Conservation (phyloP, 306 rosid species). For the Psophocarpus tetragonolobus region DNA sequence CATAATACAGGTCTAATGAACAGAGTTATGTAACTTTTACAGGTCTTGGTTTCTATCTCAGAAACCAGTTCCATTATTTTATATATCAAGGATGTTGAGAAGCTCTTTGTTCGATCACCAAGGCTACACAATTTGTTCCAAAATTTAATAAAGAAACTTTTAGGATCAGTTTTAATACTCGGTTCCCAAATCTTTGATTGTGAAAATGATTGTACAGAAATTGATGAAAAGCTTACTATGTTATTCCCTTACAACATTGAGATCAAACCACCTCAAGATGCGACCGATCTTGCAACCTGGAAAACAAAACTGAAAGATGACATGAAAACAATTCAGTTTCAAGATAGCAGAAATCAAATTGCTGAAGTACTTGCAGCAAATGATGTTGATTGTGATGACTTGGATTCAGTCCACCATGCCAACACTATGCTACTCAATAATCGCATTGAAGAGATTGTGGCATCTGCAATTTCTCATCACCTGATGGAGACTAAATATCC, state of each 20-base stretch:
- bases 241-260: constrained; percentile 66
- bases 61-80: constrained; percentile 66
- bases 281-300: constrained; percentile 56
- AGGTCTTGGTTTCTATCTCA: constrained; percentile 70
- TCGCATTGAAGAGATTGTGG: constrained; percentile 73
- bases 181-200: constrained; percentile 58
- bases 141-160: constrained; percentile 61
- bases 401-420: constrained; percentile 63
- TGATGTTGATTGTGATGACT: constrained; percentile 83
- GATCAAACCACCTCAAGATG: constrained; percentile 66
- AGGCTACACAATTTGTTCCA: constrained; percentile 60
- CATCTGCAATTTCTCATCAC: constrained; percentile 74
- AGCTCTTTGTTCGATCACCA: constrained; percentile 59
- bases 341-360: constrained; percentile 82
- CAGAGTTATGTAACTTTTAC: constrained; percentile 21
- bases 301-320: constrained; percentile 66
- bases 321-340: constrained; percentile 57
- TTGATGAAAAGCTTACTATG: constrained; percentile 55
- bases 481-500: constrained; percentile 64
- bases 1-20: constrained; percentile 19
- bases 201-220: constrained; percentile 46
- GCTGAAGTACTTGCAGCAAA: constrained; percentile 76
- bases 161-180: constrained; percentile 74
- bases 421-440: constrained; percentile 64
- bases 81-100: constrained; percentile 66